Base-by-base conservation (phyloP, 768 basidiomycete genomes). In the Boletus speciosus region DNA sequence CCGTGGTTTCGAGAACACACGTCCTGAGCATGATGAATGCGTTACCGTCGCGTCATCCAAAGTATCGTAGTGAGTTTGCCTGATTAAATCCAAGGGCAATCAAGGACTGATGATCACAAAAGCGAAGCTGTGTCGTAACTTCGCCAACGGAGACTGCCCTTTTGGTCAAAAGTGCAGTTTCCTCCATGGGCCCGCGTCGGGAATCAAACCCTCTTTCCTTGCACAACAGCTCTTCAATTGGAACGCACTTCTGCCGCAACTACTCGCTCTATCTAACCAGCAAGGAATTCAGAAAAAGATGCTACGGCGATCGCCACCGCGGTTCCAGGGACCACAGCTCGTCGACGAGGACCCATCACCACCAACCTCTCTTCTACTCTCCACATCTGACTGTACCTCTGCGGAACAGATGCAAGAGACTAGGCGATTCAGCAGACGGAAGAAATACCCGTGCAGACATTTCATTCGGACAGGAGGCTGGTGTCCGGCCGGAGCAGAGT, bases 401-500 rank as follows among this genome's bases (percentile, higher is more conserved):
- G 41, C 47, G 31, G 64, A 60, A 14, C 53, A 47, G 36, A 25
- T 42, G 32, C 39, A 48, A 47, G 43, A 44, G 19, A 40, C 38
- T 12, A 42, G 27, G 36, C 44, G 9, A 10, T 16, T 10, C n/a
- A 46, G 12, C 43, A 53, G 14, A 36, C 56, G 51, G 64, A 72
- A 70, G 51, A 78, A 71, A 25, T 62, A 69, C 10, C 71, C 75
- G 6, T 79, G 76, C 59, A 70, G 70, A 47, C 73, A 76, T 56
- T 77, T 74, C 61, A 57, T 72, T 47, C 73, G 74, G 49, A 74
- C 74, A 59, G 63, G 69, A 21, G 76, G 75, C 1, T 72, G 71
- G 71, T 79, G 77, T 60, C 77, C 74, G 4, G 61, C 71, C 14
- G 77, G 75, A 15, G 68, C 72, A 35, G 58, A 66, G 7, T 79